These are phyloP conservation scores for Linum usitatissimum DNA, from an alignment of 345 rosid genomes.

Conservation along the genomic window DNA sequence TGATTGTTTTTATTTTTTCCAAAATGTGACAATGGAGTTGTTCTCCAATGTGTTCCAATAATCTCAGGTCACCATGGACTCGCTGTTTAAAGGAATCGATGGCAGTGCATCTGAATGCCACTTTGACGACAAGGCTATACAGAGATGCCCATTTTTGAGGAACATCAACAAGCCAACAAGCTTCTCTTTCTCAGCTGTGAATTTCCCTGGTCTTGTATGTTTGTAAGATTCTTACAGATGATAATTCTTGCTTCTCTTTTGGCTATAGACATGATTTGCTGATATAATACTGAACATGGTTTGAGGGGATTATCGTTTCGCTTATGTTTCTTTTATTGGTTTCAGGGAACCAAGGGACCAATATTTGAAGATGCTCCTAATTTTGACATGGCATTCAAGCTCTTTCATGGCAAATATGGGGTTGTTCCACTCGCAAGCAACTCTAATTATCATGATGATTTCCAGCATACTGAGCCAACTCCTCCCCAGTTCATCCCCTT, in stretches of 20 bases:
- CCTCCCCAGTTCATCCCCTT: constrained; percentile 61
- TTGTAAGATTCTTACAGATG: background rate
- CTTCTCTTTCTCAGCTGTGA: constrained; percentile 48
- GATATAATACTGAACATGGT: background rate
- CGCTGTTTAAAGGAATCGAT: constrained; percentile 26
- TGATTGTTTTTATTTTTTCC: background rate
- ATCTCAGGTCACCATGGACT: constrained; percentile 29
- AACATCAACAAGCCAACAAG: constrained; percentile 65
- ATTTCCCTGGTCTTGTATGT: constrained; percentile 37
- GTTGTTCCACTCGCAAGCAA: constrained; percentile 55
- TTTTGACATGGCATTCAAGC: constrained; percentile 57
- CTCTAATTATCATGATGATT: constrained; percentile 19
- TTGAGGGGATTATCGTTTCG: background rate
- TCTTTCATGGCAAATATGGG: constrained; percentile 85
- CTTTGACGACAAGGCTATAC: constrained; percentile 39
- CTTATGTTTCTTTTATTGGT: constrained; percentile 18
- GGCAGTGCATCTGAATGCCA: constrained; percentile 36
- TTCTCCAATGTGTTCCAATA: background rate
- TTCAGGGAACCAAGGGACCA: constrained; percentile 59
- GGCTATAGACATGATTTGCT: background rate
- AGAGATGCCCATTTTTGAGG: constrained; percentile 70
- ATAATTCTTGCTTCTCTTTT: background rate
- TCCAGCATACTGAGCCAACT: constrained; percentile 24
- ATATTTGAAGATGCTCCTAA: constrained; percentile 84
- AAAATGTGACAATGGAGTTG: background rate